phyloP scores from a whole-genome alignment of 2,329 filamentous ascomycete genomes.

The Penicillium sp. region DNA sequence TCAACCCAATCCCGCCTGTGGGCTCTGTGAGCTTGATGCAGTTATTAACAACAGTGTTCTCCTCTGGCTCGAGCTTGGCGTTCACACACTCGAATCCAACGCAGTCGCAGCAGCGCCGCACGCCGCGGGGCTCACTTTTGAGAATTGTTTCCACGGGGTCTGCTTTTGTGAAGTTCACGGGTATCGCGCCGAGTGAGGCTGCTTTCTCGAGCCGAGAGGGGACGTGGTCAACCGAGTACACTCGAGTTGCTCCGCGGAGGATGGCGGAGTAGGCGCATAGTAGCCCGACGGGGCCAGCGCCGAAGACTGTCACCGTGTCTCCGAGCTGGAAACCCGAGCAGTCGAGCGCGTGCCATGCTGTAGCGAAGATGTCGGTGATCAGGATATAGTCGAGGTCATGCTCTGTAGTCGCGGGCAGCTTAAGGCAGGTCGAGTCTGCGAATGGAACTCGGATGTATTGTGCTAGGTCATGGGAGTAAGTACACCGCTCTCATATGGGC shows the following conservation, averaged over 20 bases:
- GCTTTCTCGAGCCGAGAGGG: slow-evolving; percentile 63
- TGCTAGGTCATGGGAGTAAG: slow-evolving; percentile 4
- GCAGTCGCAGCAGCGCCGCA: slow-evolving; percentile 67
- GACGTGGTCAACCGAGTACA: slow-evolving; percentile 68
- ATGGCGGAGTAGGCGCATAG: slow-evolving; percentile 69
- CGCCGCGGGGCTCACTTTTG: slow-evolving; percentile 57
- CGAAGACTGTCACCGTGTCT: slow-evolving; percentile 68
- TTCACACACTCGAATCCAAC: slow-evolving; percentile 62
- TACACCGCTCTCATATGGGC: too few species aligned
- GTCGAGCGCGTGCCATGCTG: slow-evolving; percentile 34
- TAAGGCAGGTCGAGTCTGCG: slow-evolving; percentile 24
- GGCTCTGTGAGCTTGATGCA: slow-evolving; percentile 8
- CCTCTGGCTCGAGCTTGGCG: background rate
- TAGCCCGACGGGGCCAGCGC: slow-evolving; percentile 67
- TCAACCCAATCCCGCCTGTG: slow-evolving; percentile 3
- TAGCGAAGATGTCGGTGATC: slow-evolving; percentile 25
- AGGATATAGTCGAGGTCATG: slow-evolving; percentile 3
- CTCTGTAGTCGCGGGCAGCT: slow-evolving; percentile 7
- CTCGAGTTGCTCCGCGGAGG: slow-evolving; percentile 64
- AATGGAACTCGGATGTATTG: slow-evolving; percentile 26
- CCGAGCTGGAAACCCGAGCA: slow-evolving; percentile 64
- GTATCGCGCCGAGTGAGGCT: slow-evolving; percentile 64
- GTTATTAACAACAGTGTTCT: slow-evolving; percentile 2
- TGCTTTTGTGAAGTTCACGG: slow-evolving; percentile 65
- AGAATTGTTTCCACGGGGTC: slow-evolving; percentile 65